These are phyloP conservation scores for Eimeria brunetti DNA, from an alignment of 169 alveolate genomes.

Conservation along the genomic window DNA sequence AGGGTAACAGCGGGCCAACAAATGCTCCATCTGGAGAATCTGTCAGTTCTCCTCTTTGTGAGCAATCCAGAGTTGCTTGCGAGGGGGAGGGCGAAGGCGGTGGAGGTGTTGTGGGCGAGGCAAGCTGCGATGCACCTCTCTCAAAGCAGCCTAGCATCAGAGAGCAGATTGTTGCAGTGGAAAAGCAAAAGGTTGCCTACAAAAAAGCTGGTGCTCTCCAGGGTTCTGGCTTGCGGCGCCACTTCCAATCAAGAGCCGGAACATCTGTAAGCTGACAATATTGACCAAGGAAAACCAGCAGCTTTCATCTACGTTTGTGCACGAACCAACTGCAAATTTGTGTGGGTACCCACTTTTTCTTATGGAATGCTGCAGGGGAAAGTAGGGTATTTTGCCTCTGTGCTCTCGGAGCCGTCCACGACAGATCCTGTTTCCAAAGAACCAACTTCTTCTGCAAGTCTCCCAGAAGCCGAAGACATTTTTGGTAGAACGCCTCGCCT, in stretches of 20 bases:
- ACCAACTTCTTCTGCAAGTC: slow-evolving; percentile 62
- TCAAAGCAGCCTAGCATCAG: background rate
- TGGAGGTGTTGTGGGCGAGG: background rate
- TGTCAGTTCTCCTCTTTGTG: background rate
- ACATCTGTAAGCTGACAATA: background rate
- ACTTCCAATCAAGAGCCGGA: background rate
- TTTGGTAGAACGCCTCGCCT: background rate
- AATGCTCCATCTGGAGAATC: background rate
- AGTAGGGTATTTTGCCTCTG: slow-evolving; percentile 1
- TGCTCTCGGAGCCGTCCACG: slow-evolving; percentile 64
- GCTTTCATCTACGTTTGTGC: background rate
- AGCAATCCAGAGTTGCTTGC: background rate
- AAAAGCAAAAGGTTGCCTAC: background rate
- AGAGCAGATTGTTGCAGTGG: slow-evolving; percentile 2
- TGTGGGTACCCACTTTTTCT: background rate
- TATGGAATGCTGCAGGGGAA: slow-evolving; percentile 13
- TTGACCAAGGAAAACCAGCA: background rate
- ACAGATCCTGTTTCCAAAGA: slow-evolving; percentile 45
- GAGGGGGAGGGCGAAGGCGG: background rate
- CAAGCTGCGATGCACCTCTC: background rate
- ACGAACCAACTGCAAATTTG: background rate
- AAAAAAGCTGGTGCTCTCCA: background rate
- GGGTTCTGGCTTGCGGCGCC: background rate
- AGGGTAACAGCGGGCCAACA: background rate
- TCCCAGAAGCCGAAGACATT: slow-evolving; percentile 62